phyloP scores from a whole-genome alignment of 306 rosid genomes.

The Datisca glomerata region DNA sequence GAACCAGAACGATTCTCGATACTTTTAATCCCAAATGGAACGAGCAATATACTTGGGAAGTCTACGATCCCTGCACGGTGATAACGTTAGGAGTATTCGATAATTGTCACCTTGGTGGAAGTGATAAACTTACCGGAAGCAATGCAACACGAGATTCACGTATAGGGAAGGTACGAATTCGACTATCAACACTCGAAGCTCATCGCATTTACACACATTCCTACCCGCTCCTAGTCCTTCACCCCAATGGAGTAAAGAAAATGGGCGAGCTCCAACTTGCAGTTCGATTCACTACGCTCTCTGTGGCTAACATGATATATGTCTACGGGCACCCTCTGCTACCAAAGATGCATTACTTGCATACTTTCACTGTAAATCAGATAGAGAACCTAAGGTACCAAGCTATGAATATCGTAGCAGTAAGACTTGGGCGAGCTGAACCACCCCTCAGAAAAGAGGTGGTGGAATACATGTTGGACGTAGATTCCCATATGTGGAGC shows the following conservation, averaged over 20 bases:
- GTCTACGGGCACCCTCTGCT: constrained; percentile 78
- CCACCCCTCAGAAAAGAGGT: constrained; percentile 87
- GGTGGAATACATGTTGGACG: constrained; percentile 89
- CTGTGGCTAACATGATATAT: constrained; percentile 58
- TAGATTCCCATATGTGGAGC: constrained; percentile 93
- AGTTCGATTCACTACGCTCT: constrained; percentile 71
- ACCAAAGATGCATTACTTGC: constrained; percentile 92
- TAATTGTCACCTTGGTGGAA: constrained; percentile 64
- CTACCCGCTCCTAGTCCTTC: constrained; percentile 70
- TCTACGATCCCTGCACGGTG: constrained; percentile 88
- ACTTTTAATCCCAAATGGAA: constrained; percentile 79
- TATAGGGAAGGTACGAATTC: constrained; percentile 85
- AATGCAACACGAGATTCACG: constrained; percentile 41
- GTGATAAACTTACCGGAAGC: constrained; percentile 29
- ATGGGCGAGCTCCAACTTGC: constrained; percentile 93
- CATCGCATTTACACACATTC: constrained; percentile 55
- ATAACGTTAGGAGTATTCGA: constrained; percentile 75
- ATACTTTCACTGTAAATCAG: constrained; percentile 84
- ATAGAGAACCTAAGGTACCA: constrained; percentile 73
- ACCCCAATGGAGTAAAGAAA: constrained; percentile 80
- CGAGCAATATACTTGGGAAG: constrained; percentile 96
- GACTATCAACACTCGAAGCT: constrained; percentile 84
- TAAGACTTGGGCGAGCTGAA: constrained; percentile 74
- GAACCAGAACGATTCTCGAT: constrained; percentile 81
- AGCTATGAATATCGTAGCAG: constrained; percentile 81